These are phyloP conservation scores for Saturnispora serradocipensis DNA, from an alignment of 805 yeast genomes.

Conservation along the genomic window DNA sequence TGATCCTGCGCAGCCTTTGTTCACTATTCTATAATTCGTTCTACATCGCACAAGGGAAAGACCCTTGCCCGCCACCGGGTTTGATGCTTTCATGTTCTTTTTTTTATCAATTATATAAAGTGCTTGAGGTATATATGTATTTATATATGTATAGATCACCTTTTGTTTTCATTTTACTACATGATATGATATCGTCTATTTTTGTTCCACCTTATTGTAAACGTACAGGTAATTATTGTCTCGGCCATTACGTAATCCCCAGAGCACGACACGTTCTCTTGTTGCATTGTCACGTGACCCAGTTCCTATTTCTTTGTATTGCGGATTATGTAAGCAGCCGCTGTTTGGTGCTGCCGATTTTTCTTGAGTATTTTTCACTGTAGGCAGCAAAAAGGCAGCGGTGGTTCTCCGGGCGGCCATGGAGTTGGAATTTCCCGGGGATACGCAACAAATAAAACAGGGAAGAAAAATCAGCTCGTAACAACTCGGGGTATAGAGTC, in stretches of 20 bases:
- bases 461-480: neutral
- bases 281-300: neutral
- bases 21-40: neutral
- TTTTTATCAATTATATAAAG: too few relatives aligned
- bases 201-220: neutral
- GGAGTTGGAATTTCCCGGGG: neutral
- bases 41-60: neutral
- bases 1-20: conserved; percentile 6
- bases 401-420: neutral
- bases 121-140: neutral
- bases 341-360: neutral
- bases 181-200: neutral
- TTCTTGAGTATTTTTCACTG: too few relatives aligned
- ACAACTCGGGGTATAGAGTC: neutral
- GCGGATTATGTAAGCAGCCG: neutral
- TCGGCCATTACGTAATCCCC: neutral
- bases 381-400: too few relatives aligned
- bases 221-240: neutral
- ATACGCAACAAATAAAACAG: too few relatives aligned
- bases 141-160: neutral
- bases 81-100: neutral
- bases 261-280: too few relatives aligned
- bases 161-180: too few relatives aligned
- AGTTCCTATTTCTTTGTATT: too few relatives aligned
- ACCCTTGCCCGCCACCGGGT: neutral